phyloP scores from a whole-genome alignment of 1,284 basidiomycete species.

The Cerrena zonata region DNA sequence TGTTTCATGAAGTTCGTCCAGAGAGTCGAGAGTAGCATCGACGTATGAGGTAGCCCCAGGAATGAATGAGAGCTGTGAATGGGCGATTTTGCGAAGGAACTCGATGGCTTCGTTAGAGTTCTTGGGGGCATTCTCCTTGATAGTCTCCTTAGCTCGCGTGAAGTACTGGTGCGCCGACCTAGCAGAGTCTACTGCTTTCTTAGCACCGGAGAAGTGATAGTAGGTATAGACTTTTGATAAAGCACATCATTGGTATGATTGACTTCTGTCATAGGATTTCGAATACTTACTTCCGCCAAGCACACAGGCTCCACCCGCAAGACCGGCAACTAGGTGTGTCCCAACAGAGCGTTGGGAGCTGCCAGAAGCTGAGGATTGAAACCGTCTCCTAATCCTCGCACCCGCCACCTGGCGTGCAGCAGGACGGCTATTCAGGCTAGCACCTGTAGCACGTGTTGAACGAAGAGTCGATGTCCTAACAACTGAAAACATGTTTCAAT shows the following conservation, averaged over 20 bases:
- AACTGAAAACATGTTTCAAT: not conserved
- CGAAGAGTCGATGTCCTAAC: constrained; percentile 1
- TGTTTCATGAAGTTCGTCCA: constrained; percentile 36
- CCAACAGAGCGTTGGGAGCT: constrained; percentile 5
- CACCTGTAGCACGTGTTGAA: not conserved
- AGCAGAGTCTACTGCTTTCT: constrained; percentile 31
- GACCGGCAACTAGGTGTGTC: constrained; percentile 26
- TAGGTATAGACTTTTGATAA: constrained; percentile 29
- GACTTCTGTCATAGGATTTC: not conserved
- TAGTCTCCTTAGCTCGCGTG: constrained; percentile 31
- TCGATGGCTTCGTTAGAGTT: constrained; percentile 34
- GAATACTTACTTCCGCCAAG: constrained; percentile 23
- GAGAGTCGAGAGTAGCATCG: constrained; percentile 38
- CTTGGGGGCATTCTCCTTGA: constrained; percentile 29
- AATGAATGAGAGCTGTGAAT: constrained; percentile 36
- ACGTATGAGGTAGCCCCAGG: constrained; percentile 39
- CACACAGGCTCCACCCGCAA: constrained; percentile 32
- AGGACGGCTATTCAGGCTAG: not conserved
- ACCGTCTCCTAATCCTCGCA: constrained; percentile 15
- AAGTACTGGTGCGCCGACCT: constrained; percentile 30
- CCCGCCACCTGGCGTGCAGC: constrained; percentile 17
- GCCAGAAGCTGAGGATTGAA: constrained; percentile 13
- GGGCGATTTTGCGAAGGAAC: constrained; percentile 35
- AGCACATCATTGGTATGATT: not conserved
- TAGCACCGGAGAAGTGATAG: constrained; percentile 37